Base-by-base conservation (phyloP, 768 basidiomycete genomes). In the Psilocybe tampanensis region DNA sequence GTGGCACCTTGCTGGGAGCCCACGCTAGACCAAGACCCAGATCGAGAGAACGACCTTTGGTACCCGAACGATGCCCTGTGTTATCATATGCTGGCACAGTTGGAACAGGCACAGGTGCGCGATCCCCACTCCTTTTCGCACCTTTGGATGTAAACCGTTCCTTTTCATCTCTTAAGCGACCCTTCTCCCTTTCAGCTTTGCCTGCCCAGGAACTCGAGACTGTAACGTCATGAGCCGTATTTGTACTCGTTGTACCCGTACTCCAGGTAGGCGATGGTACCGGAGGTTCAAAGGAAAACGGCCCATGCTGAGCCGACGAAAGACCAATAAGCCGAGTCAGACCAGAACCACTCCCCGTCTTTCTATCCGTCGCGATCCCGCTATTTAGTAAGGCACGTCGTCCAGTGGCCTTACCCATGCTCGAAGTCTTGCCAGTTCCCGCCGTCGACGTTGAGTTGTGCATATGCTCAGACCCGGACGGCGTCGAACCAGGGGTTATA, bases 11-110 rank as follows among this genome's bases (percentile, higher is more conserved):
- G 32, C 80, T 78, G 19, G 89, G 86, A 3, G 89, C 89, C 89
- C 89, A 90, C 13, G 86, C 73, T 42, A 91, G 75, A 5, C 86
- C 87, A 15, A 90, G 68, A 2, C 85, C 84, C 8, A 90, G 79
- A 68, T 90, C 89, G 34, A 91, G 70, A 22, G 88, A 90, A 22
- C 88, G 86, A 1, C 88, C 88, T 66, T 86, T 89, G 6, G 75
- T 72, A 24, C 79, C 79, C 1, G 78, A 76, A 33, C 79, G 71
- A 59, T 79, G 72, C 0, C 77, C 72, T 52, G 70, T 61, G 58
- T 66, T 66, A 29, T 24, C 39, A 24, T 32, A 47, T 22, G 24
- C 34, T 17, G 44, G 32, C 11, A 59, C 58, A 3, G 18, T 52
- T 7, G 72, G 71, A 1, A 73, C 67, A 33, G 74, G 74, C 5